Evolutionary conservation across 768 basidiomycete genomes (phyloP).

Genomic region (Tricholoma matsutake): DNA sequence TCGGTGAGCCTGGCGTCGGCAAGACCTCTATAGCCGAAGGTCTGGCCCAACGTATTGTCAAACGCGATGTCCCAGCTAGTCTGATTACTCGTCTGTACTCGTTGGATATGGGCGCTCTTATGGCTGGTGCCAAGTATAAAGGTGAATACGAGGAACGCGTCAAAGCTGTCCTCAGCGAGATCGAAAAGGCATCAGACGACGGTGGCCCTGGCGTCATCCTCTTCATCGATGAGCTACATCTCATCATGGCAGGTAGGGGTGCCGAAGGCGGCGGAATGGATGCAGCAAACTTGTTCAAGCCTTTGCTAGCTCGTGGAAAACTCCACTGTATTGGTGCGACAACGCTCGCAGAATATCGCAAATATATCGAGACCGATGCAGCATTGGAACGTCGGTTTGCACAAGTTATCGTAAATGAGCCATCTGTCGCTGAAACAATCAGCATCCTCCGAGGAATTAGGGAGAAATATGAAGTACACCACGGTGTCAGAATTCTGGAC

Average conservation of each 20-base stretch:
- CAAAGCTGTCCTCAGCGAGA: constrained; percentile 88
- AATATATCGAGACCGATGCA: constrained; percentile 91
- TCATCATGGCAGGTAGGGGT: constrained; percentile 89
- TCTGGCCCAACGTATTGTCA: constrained; percentile 92
- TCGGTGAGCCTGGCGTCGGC: constrained; percentile 93
- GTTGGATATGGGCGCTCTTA: constrained; percentile 93
- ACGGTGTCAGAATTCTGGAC: constrained; percentile 87
- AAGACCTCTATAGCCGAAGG: constrained; percentile 97
- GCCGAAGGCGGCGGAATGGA: constrained; percentile 89
- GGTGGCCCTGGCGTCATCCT: constrained; percentile 80
- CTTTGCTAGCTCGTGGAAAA: constrained; percentile 84
- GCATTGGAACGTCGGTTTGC: constrained; percentile 91
- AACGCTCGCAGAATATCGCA: constrained; percentile 87
- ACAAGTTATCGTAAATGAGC: constrained; percentile 92
- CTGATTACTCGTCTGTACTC: constrained; percentile 76
- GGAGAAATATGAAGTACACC: constrained; percentile 92
- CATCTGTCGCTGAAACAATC: constrained; percentile 84
- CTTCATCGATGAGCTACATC: constrained; percentile 93
- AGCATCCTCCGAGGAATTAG: constrained; percentile 91
- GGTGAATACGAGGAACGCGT: constrained; percentile 96
- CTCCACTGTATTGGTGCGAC: constrained; percentile 82
- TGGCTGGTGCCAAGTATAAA: constrained; percentile 91
- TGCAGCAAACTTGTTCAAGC: constrained; percentile 90
- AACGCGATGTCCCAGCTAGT: constrained; percentile 82
- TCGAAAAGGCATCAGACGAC: constrained; percentile 82